Evolutionary conservation across 192 early-diverging fungal species (phyloP).

Genomic region (Gigaspora rosea): DNA sequence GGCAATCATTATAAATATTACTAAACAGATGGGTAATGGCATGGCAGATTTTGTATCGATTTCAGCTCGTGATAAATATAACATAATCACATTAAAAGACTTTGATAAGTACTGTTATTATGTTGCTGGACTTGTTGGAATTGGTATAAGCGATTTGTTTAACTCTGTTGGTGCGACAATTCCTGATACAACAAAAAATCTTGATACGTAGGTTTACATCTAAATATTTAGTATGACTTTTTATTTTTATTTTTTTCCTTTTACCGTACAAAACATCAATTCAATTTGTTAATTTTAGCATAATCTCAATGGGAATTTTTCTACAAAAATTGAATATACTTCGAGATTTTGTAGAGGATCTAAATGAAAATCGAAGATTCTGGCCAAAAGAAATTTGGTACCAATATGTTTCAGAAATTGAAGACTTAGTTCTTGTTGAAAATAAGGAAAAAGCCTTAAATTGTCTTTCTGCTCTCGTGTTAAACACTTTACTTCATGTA

Average conservation of each 20-base stretch:
- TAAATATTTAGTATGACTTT: too few relatives aligned
- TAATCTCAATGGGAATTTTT: constrained; percentile 83
- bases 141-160: constrained; percentile 92
- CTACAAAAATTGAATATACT: constrained; percentile 98
- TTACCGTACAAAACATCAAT: too few relatives aligned
- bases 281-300: neutral
- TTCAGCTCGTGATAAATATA: constrained; percentile 47
- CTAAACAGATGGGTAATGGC: constrained; percentile 88
- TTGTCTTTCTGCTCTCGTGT: constrained; percentile 87
- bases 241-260: too few relatives aligned
- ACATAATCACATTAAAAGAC: constrained; percentile 73
- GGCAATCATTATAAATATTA: constrained; percentile 86
- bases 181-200: neutral
- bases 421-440: constrained; percentile 67
- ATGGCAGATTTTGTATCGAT: constrained; percentile 85
- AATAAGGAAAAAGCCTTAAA: constrained; percentile 66
- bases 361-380: constrained; percentile 86
- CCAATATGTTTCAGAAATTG: constrained; percentile 70
- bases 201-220: constrained; percentile 1
- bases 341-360: constrained; percentile 91
- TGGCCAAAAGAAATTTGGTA: constrained; percentile 97
- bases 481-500: constrained; percentile 81
- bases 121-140: constrained; percentile 94
- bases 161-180: constrained; percentile 81
- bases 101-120: constrained; percentile 98